Base-by-base conservation (phyloP, 2,329 filamentous ascomycete species). In the Penicillium brasilianum region DNA sequence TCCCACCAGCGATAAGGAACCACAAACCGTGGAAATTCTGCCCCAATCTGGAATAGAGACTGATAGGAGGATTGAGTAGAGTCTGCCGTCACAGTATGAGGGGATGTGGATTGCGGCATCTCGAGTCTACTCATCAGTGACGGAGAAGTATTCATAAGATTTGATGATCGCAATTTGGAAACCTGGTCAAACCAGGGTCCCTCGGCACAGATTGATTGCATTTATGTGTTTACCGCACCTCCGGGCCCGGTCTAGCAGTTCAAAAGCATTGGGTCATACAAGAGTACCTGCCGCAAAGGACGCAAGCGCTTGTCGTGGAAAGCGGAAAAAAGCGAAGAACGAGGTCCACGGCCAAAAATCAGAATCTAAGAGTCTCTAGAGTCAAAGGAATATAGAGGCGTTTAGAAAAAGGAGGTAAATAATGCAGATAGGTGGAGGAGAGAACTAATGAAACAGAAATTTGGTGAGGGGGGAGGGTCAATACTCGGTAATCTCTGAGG, bases 1-100 rank as follows among this genome's bases (percentile, higher is more conserved):
- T 79, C 77, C 77, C 77, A 79, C 76, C 76, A 79, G 52, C 72
- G 72, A 59, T 76, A 78, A 2, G 68, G 46, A 3, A 72, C 60
- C 34, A 67, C 68, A 55, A 77, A 76, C 5, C 62, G 69, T n/a
- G 76, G 76, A 4, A 73, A 59, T 59, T 78, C 76, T 2, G 66
- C 51, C 34, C 62, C 58, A 13, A 69, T 44, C 39, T 66, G 70
- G 65, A 77, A 78, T 10, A 77, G 56, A 30, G 70, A 69, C 49
- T 66, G 70, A 58, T 74, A 74, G 7, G 70, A 68, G 3, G 69
- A 66, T 41, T 67, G 65, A 10, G 60, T 64, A 36, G 66, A 56
- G n/a, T 62, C 63, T 5, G 61, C 37, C 3, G 58, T 28, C 13
- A 30, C 36, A 16, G 22, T 18, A 39, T 20, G 30, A 20, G 41